A percentile compares a stretch with the other conserved stretches of the same genome.
Conservation (phyloP, 2,329 filamentous ascomycete species). For the Cladophialophora yegresii region DNA sequence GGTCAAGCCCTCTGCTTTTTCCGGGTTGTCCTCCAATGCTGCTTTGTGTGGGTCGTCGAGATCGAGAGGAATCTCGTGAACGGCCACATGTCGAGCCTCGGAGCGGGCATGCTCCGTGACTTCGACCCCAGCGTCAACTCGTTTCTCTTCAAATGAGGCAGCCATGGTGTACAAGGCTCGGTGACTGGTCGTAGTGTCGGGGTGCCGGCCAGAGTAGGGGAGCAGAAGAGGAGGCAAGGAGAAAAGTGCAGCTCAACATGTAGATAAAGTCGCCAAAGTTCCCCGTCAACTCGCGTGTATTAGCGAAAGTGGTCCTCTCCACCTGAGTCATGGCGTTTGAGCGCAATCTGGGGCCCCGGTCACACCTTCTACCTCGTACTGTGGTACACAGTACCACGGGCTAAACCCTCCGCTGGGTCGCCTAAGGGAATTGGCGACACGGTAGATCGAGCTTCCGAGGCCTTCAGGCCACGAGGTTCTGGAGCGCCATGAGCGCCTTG, state of each 20-base stretch:
- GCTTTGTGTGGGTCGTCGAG: slow-evolving; percentile 28
- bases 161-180: neutral
- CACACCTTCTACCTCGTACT: too few species aligned
- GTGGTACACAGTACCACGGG: too few species aligned
- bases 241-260: neutral
- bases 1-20: slow-evolving; percentile 19
- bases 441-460: neutral
- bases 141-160: slow-evolving; percentile 9
- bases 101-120: slow-evolving; percentile 2
- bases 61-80: slow-evolving; percentile 18
- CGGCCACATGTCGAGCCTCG: slow-evolving; percentile 3
- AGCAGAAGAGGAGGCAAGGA: neutral
- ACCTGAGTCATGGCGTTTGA: neutral
- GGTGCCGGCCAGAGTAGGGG: neutral
- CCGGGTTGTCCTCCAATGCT: slow-evolving; percentile 29
- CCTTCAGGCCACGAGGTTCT: neutral
- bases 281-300: neutral
- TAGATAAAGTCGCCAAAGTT: neutral
- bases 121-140: neutral
- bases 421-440: neutral
- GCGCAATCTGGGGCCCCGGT: neutral
- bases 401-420: neutral
- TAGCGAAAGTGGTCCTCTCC: neutral
- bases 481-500: too few species aligned
- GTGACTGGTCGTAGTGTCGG: neutral